phyloP scores from a whole-genome alignment of 2,329 filamentous ascomycete species.

The Teratosphaeria zuluensis region DNA sequence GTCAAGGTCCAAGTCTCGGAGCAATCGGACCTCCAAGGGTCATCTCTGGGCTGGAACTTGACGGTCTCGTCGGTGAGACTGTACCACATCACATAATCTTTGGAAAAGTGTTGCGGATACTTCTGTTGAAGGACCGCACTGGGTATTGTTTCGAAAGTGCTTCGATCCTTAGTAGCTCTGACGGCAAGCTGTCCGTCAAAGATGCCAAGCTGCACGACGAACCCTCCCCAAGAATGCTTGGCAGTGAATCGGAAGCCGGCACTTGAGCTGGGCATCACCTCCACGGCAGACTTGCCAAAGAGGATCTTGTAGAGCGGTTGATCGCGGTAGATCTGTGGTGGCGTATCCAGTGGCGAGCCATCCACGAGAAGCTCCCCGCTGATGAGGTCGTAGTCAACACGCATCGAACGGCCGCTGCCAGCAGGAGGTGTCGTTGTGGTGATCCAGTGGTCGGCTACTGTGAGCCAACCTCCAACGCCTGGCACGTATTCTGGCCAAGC shows the following conservation, averaged over 20 bases:
- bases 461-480: constrained; percentile 11
- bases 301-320: constrained; percentile 38
- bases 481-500: constrained; percentile 34
- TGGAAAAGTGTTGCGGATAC: constrained; percentile 42
- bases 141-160: constrained; percentile 19
- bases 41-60: constrained; percentile 38
- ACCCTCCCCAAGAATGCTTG: constrained; percentile 26
- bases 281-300: constrained; percentile 45
- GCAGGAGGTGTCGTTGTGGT: constrained; percentile 19
- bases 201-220: constrained; percentile 48
- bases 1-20: constrained; percentile 8
- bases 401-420: constrained; percentile 24
- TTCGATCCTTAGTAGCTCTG: constrained; percentile 24
- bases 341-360: constrained; percentile 39
- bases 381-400: constrained; percentile 36
- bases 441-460: constrained; percentile 11
- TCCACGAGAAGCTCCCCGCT: constrained; percentile 42
- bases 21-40: constrained; percentile 12
- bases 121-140: constrained; percentile 29
- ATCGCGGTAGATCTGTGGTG: constrained; percentile 44
- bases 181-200: constrained; percentile 26
- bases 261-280: constrained; percentile 42
- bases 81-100: constrained; percentile 52
- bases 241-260: constrained; percentile 46
- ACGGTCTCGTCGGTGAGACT: constrained; percentile 37